Percentiles rank a stretch among this genome's conserved stretches.
These are phyloP conservation scores for Babesia caballi DNA, from an alignment of 169 alveolate genomes.

Conservation along the genomic window DNA sequence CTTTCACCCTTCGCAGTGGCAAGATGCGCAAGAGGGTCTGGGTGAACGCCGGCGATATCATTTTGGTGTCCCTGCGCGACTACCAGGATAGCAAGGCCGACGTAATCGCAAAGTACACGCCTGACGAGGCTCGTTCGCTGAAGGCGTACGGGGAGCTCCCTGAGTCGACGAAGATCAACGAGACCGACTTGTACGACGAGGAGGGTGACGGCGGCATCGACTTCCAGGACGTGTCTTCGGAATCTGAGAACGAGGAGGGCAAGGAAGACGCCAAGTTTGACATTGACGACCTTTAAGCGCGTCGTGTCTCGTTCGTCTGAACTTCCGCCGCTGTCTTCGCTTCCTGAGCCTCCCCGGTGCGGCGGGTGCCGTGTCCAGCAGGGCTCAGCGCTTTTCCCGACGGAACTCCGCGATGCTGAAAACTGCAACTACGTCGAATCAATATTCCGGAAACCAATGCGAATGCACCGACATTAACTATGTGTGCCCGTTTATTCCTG, in stretches of 20 bases:
- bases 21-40: conserved; percentile 97
- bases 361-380: neutral
- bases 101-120: conserved; percentile 94
- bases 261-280: conserved; percentile 56
- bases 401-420: too few relatives aligned
- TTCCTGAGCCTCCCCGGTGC: neutral
- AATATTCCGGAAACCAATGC: too few relatives aligned
- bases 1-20: conserved; percentile 75
- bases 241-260: conserved; percentile 58
- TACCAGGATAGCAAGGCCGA: conserved; percentile 98
- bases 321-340: neutral
- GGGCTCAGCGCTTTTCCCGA: too few relatives aligned
- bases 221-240: conserved; percentile 81
- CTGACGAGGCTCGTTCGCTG: conserved; percentile 96
- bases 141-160: conserved; percentile 97
- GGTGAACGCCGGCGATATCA: conserved; percentile 96
- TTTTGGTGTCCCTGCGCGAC: conserved; percentile 94
- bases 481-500: too few relatives aligned
- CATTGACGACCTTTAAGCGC: conserved; percentile 58
- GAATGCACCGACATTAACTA: too few relatives aligned
- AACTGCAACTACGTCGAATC: too few relatives aligned
- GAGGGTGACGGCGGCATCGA: conserved; percentile 86
- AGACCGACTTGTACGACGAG: conserved; percentile 87
- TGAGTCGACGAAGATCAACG: conserved; percentile 92
- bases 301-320: too few relatives aligned